Conservation (phyloP, 768 basidiomycete genomes). For the Mycena crocata region DNA sequence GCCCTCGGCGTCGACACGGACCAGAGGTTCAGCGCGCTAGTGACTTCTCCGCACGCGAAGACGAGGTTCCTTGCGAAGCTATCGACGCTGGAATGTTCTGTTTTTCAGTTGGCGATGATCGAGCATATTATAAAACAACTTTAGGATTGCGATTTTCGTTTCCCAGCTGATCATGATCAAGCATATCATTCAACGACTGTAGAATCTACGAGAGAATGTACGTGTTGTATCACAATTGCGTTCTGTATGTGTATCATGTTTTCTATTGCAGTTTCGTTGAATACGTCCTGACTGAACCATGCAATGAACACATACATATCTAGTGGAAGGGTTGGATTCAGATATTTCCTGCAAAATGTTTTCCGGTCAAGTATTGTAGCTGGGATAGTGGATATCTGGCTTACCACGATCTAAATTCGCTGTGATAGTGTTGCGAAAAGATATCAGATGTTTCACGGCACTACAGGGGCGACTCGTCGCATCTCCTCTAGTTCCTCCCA, state of each 20-base stretch:
- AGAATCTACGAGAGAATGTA: not conserved
- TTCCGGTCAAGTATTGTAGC: no score
- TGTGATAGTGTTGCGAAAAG: no score
- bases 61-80: not conserved
- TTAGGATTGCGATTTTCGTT: not conserved
- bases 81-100: not conserved
- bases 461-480: not conserved
- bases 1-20: not conserved
- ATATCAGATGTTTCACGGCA: no score
- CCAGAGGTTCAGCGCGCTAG: not conserved
- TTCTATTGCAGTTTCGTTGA: no score
- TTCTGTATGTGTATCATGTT: no score
- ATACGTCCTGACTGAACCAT: no score
- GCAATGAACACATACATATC: no score
- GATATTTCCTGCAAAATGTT: no score
- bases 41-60: not conserved
- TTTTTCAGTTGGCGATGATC: not conserved
- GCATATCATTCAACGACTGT: not conserved
- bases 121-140: not conserved
- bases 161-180: not conserved
- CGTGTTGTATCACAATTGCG: no score
- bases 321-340: no score
- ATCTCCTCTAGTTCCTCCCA: not conserved
- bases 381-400: no score
- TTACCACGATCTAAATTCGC: no score